These are phyloP conservation scores for Escovopsis sp. DNA, from an alignment of 2,329 filamentous ascomycete genomes.

Conservation along the genomic window DNA sequence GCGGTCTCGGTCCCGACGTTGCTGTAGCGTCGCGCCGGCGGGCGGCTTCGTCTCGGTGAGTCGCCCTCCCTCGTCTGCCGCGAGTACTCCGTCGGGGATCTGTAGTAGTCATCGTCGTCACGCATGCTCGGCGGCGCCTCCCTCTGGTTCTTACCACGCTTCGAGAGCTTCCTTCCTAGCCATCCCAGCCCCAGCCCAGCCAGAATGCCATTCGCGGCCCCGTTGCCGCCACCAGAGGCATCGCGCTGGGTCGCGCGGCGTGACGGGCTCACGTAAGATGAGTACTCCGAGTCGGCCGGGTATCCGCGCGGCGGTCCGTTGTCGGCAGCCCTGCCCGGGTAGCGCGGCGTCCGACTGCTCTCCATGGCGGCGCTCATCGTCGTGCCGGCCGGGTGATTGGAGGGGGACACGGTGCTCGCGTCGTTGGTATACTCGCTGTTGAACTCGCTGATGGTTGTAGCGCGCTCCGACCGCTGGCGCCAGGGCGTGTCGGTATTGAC, in stretches of 20 bases:
- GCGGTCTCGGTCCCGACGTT: constrained; percentile 14
- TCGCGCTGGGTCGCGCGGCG: constrained; percentile 31
- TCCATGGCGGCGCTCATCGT: constrained; percentile 33
- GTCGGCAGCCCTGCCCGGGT: constrained; percentile 29
- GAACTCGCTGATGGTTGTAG: constrained; percentile 32
- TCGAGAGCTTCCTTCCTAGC: constrained; percentile 49
- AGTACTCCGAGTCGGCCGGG: constrained; percentile 40
- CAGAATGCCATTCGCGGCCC: constrained; percentile 41
- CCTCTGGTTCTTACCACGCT: constrained; percentile 33
- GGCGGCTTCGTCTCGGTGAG: constrained; percentile 27
- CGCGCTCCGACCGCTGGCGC: constrained; percentile 26
- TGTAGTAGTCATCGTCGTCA: constrained; percentile 35
- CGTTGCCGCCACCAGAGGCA: constrained; percentile 25
- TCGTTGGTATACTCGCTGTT: constrained; percentile 32
- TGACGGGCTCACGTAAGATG: constrained; percentile 49
- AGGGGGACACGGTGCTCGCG: constrained; percentile 31
- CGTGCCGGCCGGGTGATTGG: constrained; percentile 27
- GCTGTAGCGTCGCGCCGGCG: constrained; percentile 16
- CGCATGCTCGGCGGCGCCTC: constrained; percentile 24
- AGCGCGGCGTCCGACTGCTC: constrained; percentile 21
- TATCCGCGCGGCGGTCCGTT: constrained; percentile 25
- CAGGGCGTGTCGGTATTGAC: constrained; percentile 47
- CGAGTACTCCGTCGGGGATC: constrained; percentile 46
- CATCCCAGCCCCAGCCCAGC: constrained; percentile 54
- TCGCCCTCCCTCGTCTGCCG: constrained; percentile 56